phyloP scores from a whole-genome alignment of 768 basidiomycete genomes.

The Paxillus rubicundulus region DNA sequence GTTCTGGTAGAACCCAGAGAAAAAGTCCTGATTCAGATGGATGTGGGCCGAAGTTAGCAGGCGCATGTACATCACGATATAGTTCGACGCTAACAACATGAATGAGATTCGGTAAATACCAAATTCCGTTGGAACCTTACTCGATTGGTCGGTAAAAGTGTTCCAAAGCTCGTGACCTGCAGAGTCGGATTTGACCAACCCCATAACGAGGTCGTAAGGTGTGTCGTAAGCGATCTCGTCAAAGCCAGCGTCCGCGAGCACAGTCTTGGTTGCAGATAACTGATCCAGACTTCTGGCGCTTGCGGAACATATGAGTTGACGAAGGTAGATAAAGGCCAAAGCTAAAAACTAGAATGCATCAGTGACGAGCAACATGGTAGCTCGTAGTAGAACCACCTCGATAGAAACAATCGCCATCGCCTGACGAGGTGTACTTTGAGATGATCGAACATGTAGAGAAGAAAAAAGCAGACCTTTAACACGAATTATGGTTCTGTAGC shows the following conservation, averaged over 20 bases:
- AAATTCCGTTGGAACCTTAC: constrained; percentile 31
- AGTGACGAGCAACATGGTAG: constrained; percentile 6
- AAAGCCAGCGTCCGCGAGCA: constrained; percentile 60
- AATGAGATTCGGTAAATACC: constrained; percentile 2
- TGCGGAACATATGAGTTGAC: constrained; percentile 56
- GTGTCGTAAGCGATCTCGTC: constrained; percentile 69
- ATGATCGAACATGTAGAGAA: background rate
- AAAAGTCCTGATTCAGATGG: constrained; percentile 63
- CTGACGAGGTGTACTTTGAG: constrained; percentile 32
- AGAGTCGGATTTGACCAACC: constrained; percentile 46
- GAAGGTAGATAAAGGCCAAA: constrained; percentile 77
- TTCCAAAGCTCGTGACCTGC: constrained; percentile 35
- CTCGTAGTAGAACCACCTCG: constrained; percentile 52
- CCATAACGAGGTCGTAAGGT: constrained; percentile 63
- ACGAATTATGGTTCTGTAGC: constrained; percentile 65
- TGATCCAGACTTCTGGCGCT: constrained; percentile 46
- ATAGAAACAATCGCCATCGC: constrained; percentile 93
- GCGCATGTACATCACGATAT: constrained; percentile 77
- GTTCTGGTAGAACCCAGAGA: constrained; percentile 73
- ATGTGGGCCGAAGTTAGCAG: constrained; percentile 84
- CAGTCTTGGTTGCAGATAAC: constrained; percentile 48
- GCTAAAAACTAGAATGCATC: constrained; percentile 44
- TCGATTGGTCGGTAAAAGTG: constrained; percentile 50
- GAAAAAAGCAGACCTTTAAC: constrained; percentile 55
- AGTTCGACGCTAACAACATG: constrained; percentile 52